phyloP scores from a whole-genome alignment of 768 basidiomycete species.

The Mrakia frigida region DNA sequence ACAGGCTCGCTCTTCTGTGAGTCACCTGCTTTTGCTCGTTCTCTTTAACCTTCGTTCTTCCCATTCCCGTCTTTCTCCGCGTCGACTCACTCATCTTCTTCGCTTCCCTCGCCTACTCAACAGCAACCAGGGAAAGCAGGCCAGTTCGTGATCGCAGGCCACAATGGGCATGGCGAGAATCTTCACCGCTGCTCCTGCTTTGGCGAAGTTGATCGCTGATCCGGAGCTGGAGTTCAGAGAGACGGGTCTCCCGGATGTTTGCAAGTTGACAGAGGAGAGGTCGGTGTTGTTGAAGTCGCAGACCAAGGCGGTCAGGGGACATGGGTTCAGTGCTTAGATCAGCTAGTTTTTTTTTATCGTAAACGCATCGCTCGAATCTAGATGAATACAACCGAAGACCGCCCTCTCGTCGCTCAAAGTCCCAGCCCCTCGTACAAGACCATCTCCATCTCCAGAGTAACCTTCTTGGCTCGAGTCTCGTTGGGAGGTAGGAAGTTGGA shows the following conservation, averaged over 20 bases:
- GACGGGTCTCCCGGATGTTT: slow-evolving; percentile 10
- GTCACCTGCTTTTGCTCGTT: too few species aligned
- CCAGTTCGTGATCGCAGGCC: slow-evolving; percentile 4
- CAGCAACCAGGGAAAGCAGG: slow-evolving; percentile 4
- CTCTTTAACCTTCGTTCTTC: too few species aligned
- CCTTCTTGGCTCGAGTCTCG: neutral
- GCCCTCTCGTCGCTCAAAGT: neutral
- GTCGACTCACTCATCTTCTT: too few species aligned
- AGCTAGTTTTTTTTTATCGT: too few species aligned
- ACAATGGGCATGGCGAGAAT: slow-evolving; percentile 19
- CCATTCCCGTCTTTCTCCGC: too few species aligned
- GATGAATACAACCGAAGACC: too few species aligned
- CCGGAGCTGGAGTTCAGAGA: neutral
- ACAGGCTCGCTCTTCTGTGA: too few species aligned
- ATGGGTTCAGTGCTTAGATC: neutral
- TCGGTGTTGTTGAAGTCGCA: neutral
- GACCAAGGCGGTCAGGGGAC: neutral
- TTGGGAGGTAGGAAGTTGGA: neutral
- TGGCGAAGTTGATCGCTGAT: slow-evolving; percentile 2
- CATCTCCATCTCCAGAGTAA: neutral
- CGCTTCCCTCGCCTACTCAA: neutral
- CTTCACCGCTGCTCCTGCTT: neutral
- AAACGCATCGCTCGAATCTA: too few species aligned
- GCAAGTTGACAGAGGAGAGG: slow-evolving; percentile 9
- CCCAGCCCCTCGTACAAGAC: neutral